Evolutionary conservation across 2,329 filamentous ascomycete species (phyloP).

Genomic region (Fusarium fracticaudum): DNA sequence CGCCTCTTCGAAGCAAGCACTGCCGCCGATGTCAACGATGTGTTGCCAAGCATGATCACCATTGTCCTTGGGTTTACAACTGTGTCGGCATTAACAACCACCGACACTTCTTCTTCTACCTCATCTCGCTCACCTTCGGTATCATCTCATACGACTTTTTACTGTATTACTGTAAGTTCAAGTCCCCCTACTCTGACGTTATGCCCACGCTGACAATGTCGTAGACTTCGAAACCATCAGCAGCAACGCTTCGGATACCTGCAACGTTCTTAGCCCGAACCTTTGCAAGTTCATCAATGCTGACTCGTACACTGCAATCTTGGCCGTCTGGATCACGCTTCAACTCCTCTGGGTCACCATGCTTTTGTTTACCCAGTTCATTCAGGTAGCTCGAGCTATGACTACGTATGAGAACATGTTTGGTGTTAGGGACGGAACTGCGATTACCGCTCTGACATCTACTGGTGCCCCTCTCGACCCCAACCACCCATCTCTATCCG

Average conservation of each 20-base stretch:
- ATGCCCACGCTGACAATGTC: constrained; percentile 7
- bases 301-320: constrained; percentile 84
- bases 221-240: constrained; percentile 72
- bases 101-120: constrained; percentile 92
- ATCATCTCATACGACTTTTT: constrained; percentile 78
- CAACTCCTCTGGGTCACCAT: constrained; percentile 98
- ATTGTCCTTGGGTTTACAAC: constrained; percentile 98
- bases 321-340: constrained; percentile 80
- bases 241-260: constrained; percentile 63
- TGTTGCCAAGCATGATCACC: constrained; percentile 95
- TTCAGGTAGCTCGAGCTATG: constrained; percentile 91
- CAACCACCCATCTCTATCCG: constrained; percentile 70
- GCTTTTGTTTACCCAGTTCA: constrained; percentile 91
- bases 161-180: constrained; percentile 73
- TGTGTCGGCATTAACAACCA: constrained; percentile 97
- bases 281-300: constrained; percentile 82
- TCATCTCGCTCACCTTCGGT: constrained; percentile 79
- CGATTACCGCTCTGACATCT: constrained; percentile 81
- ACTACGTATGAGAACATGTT: constrained; percentile 98
- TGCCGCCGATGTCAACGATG: constrained; percentile 91
- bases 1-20: constrained; percentile 93
- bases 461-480: constrained; percentile 77
- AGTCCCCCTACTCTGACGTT: background rate
- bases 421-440: constrained; percentile 68
- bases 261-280: constrained; percentile 78